Conservation (phyloP, 1,284 basidiomycete genomes). For the Leccinum solheimii region DNA sequence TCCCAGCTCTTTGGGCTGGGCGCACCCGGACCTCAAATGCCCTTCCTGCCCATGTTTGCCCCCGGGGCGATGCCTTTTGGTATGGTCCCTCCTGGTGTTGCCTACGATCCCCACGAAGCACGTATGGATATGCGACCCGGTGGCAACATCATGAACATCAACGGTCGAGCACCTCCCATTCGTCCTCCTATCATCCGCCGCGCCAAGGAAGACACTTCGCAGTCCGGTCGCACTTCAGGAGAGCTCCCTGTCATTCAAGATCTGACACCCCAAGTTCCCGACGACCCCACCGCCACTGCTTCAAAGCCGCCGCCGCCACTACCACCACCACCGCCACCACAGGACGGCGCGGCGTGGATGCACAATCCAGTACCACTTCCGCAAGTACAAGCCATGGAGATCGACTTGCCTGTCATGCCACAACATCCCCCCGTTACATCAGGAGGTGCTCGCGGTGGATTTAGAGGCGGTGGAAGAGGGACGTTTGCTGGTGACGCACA, state of each 20-base stretch:
- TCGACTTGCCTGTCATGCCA: constrained; percentile 33
- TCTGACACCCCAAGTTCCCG: constrained; percentile 57
- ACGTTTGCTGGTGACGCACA: constrained; percentile 63
- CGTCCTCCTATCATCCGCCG: constrained; percentile 61
- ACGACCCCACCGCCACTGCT: constrained; percentile 23
- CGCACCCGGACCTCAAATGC: constrained; percentile 40
- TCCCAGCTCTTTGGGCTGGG: constrained; percentile 63
- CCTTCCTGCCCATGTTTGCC: constrained; percentile 68
- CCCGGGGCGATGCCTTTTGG: constrained; percentile 44
- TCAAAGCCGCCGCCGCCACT: background rate
- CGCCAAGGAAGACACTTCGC: constrained; percentile 46
- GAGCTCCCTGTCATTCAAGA: constrained; percentile 80
- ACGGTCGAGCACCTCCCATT: constrained; percentile 42
- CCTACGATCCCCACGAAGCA: constrained; percentile 76
- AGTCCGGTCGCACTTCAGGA: constrained; percentile 47
- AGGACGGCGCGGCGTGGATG: constrained; percentile 18
- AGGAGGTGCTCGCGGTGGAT: constrained; percentile 42
- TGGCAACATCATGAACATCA: constrained; percentile 30
- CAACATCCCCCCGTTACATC: constrained; percentile 34
- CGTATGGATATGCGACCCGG: constrained; percentile 70
- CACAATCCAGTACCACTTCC: constrained; percentile 16
- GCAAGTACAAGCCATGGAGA: constrained; percentile 39
- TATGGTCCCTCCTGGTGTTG: constrained; percentile 45
- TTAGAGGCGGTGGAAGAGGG: constrained; percentile 49
- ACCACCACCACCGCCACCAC: constrained; percentile 1